Evolutionary conservation across 164 flowering plant genomes (phyloP).

Genomic region (Piper longum): DNA sequence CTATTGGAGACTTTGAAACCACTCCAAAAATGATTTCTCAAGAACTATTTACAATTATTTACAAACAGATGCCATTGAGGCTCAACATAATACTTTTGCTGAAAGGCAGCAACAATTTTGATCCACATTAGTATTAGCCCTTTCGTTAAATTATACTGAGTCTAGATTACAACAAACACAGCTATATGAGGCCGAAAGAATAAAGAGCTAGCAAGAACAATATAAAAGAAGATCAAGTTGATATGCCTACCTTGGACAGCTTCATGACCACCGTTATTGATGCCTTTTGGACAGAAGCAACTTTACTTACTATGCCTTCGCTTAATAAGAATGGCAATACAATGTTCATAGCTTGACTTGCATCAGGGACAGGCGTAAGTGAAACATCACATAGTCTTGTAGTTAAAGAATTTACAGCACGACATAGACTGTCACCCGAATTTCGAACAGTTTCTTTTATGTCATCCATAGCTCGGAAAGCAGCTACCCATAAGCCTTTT

Average conservation of each 20-base stretch:
- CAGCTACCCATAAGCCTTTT: conserved; percentile 66
- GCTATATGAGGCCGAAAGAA: neutral
- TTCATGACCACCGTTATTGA: conserved; percentile 85
- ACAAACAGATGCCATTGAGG: too few relatives aligned
- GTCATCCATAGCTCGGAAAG: conserved; percentile 99
- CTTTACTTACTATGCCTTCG: conserved; percentile 93
- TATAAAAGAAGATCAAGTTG: neutral
- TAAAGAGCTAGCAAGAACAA: neutral
- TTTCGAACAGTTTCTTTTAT: conserved; percentile 92
- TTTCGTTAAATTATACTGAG: too few relatives aligned
- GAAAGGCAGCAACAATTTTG: too few relatives aligned
- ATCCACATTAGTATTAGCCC: too few relatives aligned
- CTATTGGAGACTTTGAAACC: too few relatives aligned
- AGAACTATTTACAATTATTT: too few relatives aligned
- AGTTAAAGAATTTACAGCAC: conserved; percentile 62
- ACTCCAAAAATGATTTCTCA: too few relatives aligned
- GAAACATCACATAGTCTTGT: conserved; percentile 81
- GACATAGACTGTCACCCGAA: conserved; percentile 90
- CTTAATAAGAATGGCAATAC: conserved; percentile 69
- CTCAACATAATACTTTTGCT: too few relatives aligned
- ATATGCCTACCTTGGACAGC: conserved; percentile 72
- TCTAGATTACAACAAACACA: neutral
- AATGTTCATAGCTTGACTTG: conserved; percentile 67
- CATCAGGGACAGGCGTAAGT: conserved; percentile 52
- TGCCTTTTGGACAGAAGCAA: conserved; percentile 70